Percentiles rank a stretch among this genome's conserved stretches.
Evolutionary conservation across 2,329 filamentous ascomycete genomes (phyloP).

Genomic region (Xylariaceae sp.): DNA sequence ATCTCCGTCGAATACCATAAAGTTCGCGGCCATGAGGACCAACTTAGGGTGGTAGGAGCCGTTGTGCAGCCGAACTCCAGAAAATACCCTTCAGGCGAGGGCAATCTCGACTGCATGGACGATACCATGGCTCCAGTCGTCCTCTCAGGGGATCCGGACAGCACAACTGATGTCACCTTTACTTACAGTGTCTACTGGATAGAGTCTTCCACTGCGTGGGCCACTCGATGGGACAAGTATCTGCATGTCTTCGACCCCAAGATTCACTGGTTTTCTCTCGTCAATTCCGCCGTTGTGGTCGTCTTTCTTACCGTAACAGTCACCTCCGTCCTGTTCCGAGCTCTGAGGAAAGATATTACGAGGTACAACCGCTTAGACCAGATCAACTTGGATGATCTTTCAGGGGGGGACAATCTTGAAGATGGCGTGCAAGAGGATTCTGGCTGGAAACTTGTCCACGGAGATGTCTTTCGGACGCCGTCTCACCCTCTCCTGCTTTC

Average conservation of each 20-base stretch:
- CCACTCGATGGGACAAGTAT: constrained; percentile 98
- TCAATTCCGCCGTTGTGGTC: constrained; percentile 95
- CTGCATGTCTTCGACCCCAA: constrained; percentile 96
- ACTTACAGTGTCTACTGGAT: constrained; percentile 94
- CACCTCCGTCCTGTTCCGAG: constrained; percentile 86
- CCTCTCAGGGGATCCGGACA: constrained; percentile 63
- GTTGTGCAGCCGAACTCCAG: constrained; percentile 82
- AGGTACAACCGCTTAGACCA: constrained; percentile 94
- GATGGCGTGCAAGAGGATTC: constrained; percentile 97
- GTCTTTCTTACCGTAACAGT: constrained; percentile 91
- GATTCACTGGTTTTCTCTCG: constrained; percentile 98
- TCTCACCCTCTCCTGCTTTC: constrained; percentile 83
- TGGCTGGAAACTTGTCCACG: constrained; percentile 97
- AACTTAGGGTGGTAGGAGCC: constrained; percentile 90
- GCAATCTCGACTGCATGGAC: constrained; percentile 67
- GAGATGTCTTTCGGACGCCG: constrained; percentile 93
- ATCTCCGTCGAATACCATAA: constrained; percentile 93
- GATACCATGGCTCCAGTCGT: constrained; percentile 60
- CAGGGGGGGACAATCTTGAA: constrained; percentile 77
- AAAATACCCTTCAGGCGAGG: constrained; percentile 55
- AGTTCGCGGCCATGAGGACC: constrained; percentile 66
- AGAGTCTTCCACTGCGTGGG: constrained; percentile 85
- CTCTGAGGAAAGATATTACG: constrained; percentile 92
- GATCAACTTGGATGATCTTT: constrained; percentile 87
- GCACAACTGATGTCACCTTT: constrained; percentile 72